Percentiles rank a stretch among this genome's conserved stretches.
Conservation (phyloP, 345 rosid genomes). For the Eucalyptus curtisii region DNA sequence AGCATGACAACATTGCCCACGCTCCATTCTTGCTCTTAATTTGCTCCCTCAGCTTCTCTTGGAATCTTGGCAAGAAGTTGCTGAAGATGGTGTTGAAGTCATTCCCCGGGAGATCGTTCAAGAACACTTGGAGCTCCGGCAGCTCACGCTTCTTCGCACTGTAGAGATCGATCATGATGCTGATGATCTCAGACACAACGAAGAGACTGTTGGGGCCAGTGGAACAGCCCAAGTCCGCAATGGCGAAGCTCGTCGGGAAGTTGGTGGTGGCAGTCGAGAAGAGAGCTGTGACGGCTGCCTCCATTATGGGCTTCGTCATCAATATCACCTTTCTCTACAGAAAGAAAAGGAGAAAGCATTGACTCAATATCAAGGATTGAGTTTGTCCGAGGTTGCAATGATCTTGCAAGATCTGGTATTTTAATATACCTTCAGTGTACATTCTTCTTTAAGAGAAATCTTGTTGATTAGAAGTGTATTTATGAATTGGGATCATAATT, state of each 20-base stretch:
- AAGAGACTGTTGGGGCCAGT: neutral
- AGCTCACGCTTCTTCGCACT: neutral
- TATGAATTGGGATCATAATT: neutral
- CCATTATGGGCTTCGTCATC: neutral
- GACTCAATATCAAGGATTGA: neutral
- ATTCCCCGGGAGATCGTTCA: constrained; percentile 45
- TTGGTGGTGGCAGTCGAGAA: neutral
- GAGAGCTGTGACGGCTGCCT: neutral
- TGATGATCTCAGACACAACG: neutral
- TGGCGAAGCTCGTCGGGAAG: neutral
- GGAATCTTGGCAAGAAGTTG: neutral
- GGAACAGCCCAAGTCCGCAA: neutral
- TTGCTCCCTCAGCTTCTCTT: neutral
- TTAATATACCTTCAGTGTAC: neutral
- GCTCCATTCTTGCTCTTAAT: neutral
- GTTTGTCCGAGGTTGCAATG: neutral
- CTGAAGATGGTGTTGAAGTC: constrained; percentile 13
- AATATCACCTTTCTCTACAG: neutral
- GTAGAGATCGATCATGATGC: neutral
- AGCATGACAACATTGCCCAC: neutral
- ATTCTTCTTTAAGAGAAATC: neutral
- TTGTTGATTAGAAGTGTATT: neutral
- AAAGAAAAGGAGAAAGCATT: neutral
- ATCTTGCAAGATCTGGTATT: neutral
- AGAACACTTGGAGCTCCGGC: constrained; percentile 29